Percentiles rank a stretch among this genome's conserved stretches.
These are phyloP conservation scores for Nemania sp. DNA, from an alignment of 2,329 filamentous ascomycete genomes.

Conservation along the genomic window DNA sequence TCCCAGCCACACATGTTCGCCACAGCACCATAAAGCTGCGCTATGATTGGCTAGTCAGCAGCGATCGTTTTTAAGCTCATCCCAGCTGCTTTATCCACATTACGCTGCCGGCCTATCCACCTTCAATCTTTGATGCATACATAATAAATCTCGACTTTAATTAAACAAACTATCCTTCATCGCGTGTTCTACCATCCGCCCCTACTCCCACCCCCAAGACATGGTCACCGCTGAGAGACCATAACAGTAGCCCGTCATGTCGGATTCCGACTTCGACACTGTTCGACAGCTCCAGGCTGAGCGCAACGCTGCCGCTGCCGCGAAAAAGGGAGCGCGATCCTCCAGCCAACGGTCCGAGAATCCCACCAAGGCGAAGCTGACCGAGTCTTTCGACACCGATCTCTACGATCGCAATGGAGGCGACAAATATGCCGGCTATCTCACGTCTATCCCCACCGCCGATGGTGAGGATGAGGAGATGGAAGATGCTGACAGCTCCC, in stretches of 20 bases:
- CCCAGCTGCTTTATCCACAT: constrained; percentile 28
- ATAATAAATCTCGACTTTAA: constrained; percentile 41
- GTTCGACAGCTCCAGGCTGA: constrained; percentile 91
- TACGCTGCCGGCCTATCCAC: constrained; percentile 20
- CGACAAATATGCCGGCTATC: constrained; percentile 90
- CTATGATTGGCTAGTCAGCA: constrained; percentile 30
- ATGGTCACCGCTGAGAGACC: constrained; percentile 48
- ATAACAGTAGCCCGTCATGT: constrained; percentile 63
- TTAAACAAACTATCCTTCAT: constrained; percentile 30
- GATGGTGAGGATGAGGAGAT: constrained; percentile 84
- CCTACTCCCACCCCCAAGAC: constrained; percentile 41
- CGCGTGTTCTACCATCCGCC: constrained; percentile 23
- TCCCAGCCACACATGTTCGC: constrained; percentile 36
- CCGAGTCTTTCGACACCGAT: constrained; percentile 86
- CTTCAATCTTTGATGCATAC: constrained; percentile 39
- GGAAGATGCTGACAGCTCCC: constrained; percentile 77
- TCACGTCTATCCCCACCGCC: constrained; percentile 84
- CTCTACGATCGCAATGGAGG: constrained; percentile 83
- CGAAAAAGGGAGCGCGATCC: constrained; percentile 84
- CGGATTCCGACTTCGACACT: constrained; percentile 86
- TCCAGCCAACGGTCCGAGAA: constrained; percentile 84
- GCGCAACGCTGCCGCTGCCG: constrained; percentile 83
- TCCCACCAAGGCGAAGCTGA: constrained; percentile 91
- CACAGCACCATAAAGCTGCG: constrained; percentile 17
- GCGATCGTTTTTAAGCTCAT: constrained; percentile 19